Evolutionary conservation across 352 stramenopile species (phyloP), one percentile per base, ranked within the genome.

Genomic region (Globisporangium yorkense): DNA sequence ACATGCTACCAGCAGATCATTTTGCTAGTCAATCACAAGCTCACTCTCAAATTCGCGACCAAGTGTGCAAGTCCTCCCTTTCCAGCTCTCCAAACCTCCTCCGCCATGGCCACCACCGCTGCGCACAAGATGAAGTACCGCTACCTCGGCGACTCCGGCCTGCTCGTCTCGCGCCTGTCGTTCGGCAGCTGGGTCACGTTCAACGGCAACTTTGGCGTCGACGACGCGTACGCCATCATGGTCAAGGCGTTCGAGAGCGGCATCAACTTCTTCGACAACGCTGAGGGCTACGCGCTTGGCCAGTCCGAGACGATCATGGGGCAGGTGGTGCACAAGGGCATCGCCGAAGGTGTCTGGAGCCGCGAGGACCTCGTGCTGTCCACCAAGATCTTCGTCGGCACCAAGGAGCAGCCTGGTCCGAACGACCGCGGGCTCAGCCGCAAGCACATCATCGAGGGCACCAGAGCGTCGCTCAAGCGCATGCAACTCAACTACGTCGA

Each of bases 181-280:
- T 62, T 76, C 43, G 72, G 72, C 33, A 63, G 56, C 52, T 76
- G 67, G 70, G 65, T 74, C 33, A 56, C 56, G 9, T 55, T 56
- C 39, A 51, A 55, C 27, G 55, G 50, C 15, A 54, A 62, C 29
- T 66, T 55, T 27, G 68, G 52, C 29, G 37, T 51, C 13, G 54
- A 66, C 7, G 40, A 27, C 5, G 61, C 44, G 44, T 74, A 75
- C 61, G 61, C 65, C 13, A 71, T 80, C 56, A 63, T 79, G 56
- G 47, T 40, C 31, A 21, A 61, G 16, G 69, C 67, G 1, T 80
- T 65, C 61, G 16, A 70, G 37, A n/a, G 66, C 16, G 77, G 76
- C 15, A 61, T 89, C 62, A 84, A 84, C 64, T 78, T 84, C 39
- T 75, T 82, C 35, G 79, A 87, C 66, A 71, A 56, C 33, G 75